These are phyloP conservation scores for Ramaria sp. DNA, from an alignment of 768 basidiomycete species.

Conservation along the genomic window DNA sequence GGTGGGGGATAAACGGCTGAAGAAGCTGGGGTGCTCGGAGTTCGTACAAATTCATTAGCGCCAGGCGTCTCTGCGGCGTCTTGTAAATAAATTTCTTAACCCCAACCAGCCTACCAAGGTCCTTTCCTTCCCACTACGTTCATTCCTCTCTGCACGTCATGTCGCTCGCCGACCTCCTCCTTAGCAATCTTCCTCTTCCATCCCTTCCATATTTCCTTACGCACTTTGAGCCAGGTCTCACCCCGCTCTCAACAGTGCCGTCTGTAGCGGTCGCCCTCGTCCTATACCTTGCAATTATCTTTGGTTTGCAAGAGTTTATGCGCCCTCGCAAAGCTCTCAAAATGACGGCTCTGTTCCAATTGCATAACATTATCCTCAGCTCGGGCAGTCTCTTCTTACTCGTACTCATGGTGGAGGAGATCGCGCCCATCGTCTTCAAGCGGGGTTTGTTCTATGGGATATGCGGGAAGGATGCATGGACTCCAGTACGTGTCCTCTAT, in stretches of 20 bases:
- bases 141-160: slow-evolving; percentile 31
- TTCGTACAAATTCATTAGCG: too few species aligned
- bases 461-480: slow-evolving; percentile 74
- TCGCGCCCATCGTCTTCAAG: slow-evolving; percentile 66
- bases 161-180: slow-evolving; percentile 66
- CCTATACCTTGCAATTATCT: slow-evolving; percentile 82
- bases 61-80: background rate
- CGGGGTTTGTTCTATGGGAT: slow-evolving; percentile 67
- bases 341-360: slow-evolving; percentile 76
- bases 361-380: slow-evolving; percentile 85
- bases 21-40: background rate
- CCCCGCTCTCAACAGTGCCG: slow-evolving; percentile 69
- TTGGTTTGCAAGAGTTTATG: slow-evolving; percentile 78
- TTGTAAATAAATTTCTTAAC: background rate
- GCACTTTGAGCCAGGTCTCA: slow-evolving; percentile 59
- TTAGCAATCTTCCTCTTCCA: slow-evolving; percentile 40
- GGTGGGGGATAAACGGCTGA: too few species aligned
- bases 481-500: slow-evolving; percentile 48
- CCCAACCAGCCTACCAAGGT: background rate
- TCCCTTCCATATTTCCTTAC: slow-evolving; percentile 39
- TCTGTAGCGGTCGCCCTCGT: slow-evolving; percentile 60
- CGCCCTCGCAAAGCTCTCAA: slow-evolving; percentile 59
- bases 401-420: slow-evolving; percentile 85
- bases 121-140: slow-evolving; percentile 13
- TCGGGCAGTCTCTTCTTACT: slow-evolving; percentile 77